phyloP scores from a whole-genome alignment of 192 early-diverging fungal species.

The Entomortierella chlamydospora region DNA sequence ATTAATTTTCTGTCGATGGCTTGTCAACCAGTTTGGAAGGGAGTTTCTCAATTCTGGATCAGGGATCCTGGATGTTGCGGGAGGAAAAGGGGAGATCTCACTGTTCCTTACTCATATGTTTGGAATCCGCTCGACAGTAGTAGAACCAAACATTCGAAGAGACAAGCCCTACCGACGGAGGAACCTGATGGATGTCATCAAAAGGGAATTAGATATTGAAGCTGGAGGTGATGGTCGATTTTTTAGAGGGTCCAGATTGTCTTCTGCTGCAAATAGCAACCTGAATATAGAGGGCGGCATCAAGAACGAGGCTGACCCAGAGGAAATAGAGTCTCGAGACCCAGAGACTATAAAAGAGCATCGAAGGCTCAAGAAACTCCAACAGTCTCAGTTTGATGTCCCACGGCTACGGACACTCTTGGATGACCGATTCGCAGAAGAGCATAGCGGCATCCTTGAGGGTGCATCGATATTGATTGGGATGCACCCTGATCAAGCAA shows the following conservation, averaged over 20 bases:
- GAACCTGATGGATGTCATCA: conserved; percentile 39
- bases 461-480: conserved; percentile 62
- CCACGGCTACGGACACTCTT: conserved; percentile 44
- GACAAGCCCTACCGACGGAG: conserved; percentile 39
- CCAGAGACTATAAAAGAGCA: conserved; percentile 5
- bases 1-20: conserved; percentile 63
- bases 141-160: conserved; percentile 60
- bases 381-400: conserved; percentile 27
- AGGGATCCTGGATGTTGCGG: conserved; percentile 65
- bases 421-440: conserved; percentile 47
- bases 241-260: background rate
- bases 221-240: conserved; percentile 31
- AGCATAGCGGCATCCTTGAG: conserved; percentile 31
- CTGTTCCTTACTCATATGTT: conserved; percentile 61
- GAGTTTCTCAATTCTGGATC: conserved; percentile 50
- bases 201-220: conserved; percentile 41
- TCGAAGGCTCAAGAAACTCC: conserved; percentile 22
- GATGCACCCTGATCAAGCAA: conserved; percentile 70
- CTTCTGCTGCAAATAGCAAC: background rate
- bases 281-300: too few relatives aligned
- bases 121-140: conserved; percentile 59
- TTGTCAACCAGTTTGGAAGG: conserved; percentile 56
- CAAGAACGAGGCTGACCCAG: too few relatives aligned
- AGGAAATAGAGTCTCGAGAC: too few relatives aligned
- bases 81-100: conserved; percentile 65